These are phyloP conservation scores for Sergeia podlipaevii DNA, from an alignment of 208 protist species.

Conservation along the genomic window DNA sequence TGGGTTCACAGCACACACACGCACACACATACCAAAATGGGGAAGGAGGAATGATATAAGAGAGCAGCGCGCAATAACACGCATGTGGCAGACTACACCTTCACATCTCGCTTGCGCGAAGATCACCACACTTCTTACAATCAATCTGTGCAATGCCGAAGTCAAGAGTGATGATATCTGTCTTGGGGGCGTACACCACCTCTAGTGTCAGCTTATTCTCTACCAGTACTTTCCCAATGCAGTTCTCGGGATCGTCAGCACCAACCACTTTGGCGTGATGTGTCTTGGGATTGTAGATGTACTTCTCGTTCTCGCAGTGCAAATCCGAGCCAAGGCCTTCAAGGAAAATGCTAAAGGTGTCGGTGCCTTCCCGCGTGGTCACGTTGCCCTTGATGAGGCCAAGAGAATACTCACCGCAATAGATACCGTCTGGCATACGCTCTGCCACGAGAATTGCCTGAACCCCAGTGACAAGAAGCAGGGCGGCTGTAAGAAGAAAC, in stretches of 20 bases:
- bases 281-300: constrained; percentile 52
- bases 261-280: constrained; percentile 22
- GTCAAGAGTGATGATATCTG: constrained; percentile 51
- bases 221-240: constrained; percentile 48
- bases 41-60: too few species aligned
- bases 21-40: background rate
- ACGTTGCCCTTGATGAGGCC: constrained; percentile 48
- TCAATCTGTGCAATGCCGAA: constrained; percentile 42
- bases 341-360: constrained; percentile 51
- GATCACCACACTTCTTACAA: constrained; percentile 47
- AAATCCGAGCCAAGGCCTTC: constrained; percentile 28
- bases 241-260: constrained; percentile 51
- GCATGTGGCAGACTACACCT: too few species aligned
- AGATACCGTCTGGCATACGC: constrained; percentile 24
- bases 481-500: constrained; percentile 1
- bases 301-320: constrained; percentile 54
- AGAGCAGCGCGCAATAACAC: background rate
- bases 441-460: background rate
- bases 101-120: too few species aligned
- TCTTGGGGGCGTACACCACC: constrained; percentile 29
- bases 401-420: constrained; percentile 55
- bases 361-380: constrained; percentile 3
- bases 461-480: background rate
- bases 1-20: background rate
- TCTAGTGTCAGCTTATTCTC: constrained; percentile 36